These are phyloP conservation scores for Solanum ossicruentum DNA, from an alignment of 257 asterid genomes.

Conservation along the genomic window DNA sequence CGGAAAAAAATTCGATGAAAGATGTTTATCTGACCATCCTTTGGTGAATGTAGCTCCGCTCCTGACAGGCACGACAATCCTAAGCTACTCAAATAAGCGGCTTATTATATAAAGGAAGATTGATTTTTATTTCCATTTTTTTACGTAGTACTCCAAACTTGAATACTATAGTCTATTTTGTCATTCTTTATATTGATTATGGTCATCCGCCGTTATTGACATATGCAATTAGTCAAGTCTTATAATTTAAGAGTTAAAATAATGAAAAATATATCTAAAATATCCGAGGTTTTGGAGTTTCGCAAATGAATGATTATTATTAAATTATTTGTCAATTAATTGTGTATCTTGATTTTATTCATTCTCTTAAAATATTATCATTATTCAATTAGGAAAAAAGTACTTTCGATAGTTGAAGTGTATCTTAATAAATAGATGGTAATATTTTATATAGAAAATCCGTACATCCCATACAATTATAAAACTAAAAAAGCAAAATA, in stretches of 20 bases:
- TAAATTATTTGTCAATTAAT: background rate
- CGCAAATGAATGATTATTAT: background rate
- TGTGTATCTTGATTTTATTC: background rate
- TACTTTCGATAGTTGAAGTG: background rate
- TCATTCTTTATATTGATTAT: background rate
- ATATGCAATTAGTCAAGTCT: background rate
- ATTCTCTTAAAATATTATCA: background rate
- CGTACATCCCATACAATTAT: background rate
- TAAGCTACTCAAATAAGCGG: too few species aligned
- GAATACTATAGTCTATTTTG: background rate
- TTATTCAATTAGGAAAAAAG: background rate
- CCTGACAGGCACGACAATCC: accelerated
- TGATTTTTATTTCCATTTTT: background rate
- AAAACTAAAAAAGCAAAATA: background rate
- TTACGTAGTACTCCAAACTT: background rate
- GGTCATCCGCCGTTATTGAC: background rate
- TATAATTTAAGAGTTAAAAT: background rate
- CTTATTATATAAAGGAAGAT: too few species aligned
- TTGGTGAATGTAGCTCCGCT: too few species aligned
- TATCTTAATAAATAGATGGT: background rate
- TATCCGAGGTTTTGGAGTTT: background rate
- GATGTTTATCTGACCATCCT: too few species aligned
- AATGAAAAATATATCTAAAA: background rate
- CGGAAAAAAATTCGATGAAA: too few species aligned
- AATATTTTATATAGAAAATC: background rate